Evolutionary conservation across 768 basidiomycete species (phyloP), one percentile per base, ranked within the genome.

Genomic region (Artomyces pyxidatus): DNA sequence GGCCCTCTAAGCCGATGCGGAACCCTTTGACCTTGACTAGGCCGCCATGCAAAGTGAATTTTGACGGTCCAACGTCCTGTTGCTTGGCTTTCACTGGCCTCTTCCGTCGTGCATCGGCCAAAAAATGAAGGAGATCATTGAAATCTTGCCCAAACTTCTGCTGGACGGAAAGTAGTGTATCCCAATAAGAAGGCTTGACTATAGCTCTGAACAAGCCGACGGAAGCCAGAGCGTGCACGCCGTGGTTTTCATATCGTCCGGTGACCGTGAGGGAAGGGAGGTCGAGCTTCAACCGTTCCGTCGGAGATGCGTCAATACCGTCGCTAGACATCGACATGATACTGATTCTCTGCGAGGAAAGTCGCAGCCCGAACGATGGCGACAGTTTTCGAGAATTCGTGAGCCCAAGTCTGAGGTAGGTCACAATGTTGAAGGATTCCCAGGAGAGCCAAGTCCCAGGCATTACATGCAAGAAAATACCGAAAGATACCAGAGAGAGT

Each of bases 111-210:
- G 76, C 84, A 59, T 86, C 74, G 53, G 78, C 76, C 27, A 88
- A 71, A 42, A 92, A 62, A 6, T 73, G 66, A 11, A 92, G 65
- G 23, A 92, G 70, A 51, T 93, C 90, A 54, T 85, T 84, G 64
- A 92, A 87, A 65, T 93, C 90, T 58, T 85, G 83, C 6, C 88
- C 90, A 50, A 92, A 92, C 59, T 91, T 91, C 54, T 88, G 86
- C 59, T 91, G 90, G 8, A 94, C 85, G 4, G 77, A 78, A 2
- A 93, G 73, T 3, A 92, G 63, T 4, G 85, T 87, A 59, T 94
- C 91, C 80, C 88, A 83, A 58, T 91, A 82, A 0, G 80, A 78
- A 4, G 88, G 86, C 58, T 87, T 90, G 50, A 93, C 73, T 59
- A 77, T 83, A 49, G 88, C 66, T 30, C 82, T 74, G 54, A 91